These are phyloP conservation scores for Sarocladiaceae sp. DNA, from an alignment of 2,329 filamentous ascomycete genomes.

Conservation along the genomic window DNA sequence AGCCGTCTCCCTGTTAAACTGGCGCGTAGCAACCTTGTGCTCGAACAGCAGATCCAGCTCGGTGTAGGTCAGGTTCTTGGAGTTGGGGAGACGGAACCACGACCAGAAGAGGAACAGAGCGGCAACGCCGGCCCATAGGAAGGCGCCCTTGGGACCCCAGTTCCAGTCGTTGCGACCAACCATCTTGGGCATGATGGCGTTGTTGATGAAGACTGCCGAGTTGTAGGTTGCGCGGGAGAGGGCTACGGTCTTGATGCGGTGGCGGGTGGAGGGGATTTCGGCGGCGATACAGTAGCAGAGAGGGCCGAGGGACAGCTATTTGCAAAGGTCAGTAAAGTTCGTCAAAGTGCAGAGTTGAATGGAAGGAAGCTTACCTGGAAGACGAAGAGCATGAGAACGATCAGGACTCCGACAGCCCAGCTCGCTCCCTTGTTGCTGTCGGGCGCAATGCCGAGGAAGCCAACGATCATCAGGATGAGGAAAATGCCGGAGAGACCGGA, in stretches of 20 bases:
- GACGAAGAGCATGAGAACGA: slow-evolving; percentile 24
- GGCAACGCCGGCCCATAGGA: slow-evolving; percentile 26
- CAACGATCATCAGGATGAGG: slow-evolving; percentile 29
- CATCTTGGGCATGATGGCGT: slow-evolving; percentile 17
- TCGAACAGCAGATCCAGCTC: slow-evolving; percentile 32
- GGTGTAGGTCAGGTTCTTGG: slow-evolving; percentile 25
- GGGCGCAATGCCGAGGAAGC: slow-evolving; percentile 23
- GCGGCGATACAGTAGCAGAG: slow-evolving; percentile 34
- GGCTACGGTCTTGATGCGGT: slow-evolving; percentile 26
- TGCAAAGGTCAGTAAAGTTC: background rate
- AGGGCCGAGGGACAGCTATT: slow-evolving; percentile 24
- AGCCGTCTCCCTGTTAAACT: slow-evolving; percentile 25
- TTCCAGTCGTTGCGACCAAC: slow-evolving; percentile 28
- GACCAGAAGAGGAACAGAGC: slow-evolving; percentile 24
- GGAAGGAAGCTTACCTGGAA: slow-evolving; percentile 21
- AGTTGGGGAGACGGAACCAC: slow-evolving; percentile 30
- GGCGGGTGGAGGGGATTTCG: slow-evolving; percentile 36
- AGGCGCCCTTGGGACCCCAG: slow-evolving; percentile 30
- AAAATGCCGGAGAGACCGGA: slow-evolving; percentile 33
- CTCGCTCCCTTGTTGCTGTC: slow-evolving; percentile 1
- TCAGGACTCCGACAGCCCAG: slow-evolving; percentile 27
- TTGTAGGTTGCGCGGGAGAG: slow-evolving; percentile 25
- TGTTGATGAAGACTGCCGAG: slow-evolving; percentile 11
- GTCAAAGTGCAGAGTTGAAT: background rate
- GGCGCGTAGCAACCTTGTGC: slow-evolving; percentile 21